Percentiles rank a stretch among this genome's conserved stretches.
Conservation (phyloP, 192 early-diverging fungal species). For the Phlyctochytrium planicorne region DNA sequence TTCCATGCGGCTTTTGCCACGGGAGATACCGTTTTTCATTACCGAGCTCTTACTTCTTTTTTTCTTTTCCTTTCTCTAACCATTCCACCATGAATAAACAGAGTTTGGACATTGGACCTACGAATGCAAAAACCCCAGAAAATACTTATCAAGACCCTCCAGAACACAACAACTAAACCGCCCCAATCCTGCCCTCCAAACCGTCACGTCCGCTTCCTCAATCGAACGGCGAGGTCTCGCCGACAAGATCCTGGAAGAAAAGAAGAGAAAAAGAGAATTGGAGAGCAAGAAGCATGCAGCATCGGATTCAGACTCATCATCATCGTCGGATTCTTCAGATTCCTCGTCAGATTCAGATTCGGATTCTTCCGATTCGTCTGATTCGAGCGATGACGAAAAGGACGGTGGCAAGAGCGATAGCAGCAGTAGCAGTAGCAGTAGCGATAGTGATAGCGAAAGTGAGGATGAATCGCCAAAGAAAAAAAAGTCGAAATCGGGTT, state of each 20-base stretch:
- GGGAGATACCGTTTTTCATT: too few species aligned
- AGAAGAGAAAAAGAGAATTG: neutral
- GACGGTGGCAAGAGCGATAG: neutral
- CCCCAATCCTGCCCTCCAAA: neutral
- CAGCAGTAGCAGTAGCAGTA: neutral
- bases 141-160: neutral
- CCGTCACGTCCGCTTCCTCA: neutral
- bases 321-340: neutral
- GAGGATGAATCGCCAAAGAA: slow-evolving; percentile 1
- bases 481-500: too few species aligned
- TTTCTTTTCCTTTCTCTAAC: neutral
- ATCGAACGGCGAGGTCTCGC: neutral
- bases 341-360: neutral
- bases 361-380: neutral
- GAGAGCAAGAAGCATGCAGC: neutral
- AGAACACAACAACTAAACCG: neutral
- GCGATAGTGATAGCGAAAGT: neutral
- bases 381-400: neutral
- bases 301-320: neutral
- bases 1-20: too few species aligned
- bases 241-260: neutral
- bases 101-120: neutral
- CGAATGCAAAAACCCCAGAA: neutral
- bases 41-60: neutral
- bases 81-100: neutral